Percentiles rank a stretch among this genome's conserved stretches.
Evolutionary conservation across 140 eudicot species (phyloP).

Genomic region (Flaveria floridana): DNA sequence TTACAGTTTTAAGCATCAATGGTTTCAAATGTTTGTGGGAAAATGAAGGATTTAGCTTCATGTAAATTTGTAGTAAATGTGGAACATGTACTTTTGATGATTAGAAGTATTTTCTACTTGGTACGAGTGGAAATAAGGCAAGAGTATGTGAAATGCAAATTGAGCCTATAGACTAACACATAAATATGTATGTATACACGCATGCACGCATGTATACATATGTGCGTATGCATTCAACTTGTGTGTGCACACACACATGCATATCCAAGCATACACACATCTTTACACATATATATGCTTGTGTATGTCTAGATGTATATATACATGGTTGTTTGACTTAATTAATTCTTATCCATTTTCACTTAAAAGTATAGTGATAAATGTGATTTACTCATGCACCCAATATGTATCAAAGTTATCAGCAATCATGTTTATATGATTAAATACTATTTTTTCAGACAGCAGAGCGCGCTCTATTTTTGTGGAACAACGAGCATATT

Average conservation of each 20-base stretch:
- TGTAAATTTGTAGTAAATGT: not conserved
- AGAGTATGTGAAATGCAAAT: not conserved
- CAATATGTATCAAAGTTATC: not conserved
- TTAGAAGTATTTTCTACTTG: not conserved
- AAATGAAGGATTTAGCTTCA: not conserved
- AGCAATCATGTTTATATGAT: not conserved
- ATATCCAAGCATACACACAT: not conserved
- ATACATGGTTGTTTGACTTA: not conserved
- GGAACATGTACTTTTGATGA: not conserved
- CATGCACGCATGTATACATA: not conserved
- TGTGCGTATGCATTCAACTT: not conserved
- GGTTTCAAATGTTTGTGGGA: not conserved
- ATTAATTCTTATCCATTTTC: not conserved
- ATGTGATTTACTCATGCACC: not conserved
- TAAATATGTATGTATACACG: not conserved
- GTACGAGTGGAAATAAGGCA: not conserved
- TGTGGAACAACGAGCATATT: conserved; percentile 53
- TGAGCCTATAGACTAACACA: too few species aligned
- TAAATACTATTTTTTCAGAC: conserved; percentile 29
- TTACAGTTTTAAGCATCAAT: not conserved
- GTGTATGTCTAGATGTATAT: not conserved
- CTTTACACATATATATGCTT: not conserved
- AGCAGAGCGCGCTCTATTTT: conserved; percentile 47
- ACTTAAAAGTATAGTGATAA: not conserved
- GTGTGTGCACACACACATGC: not conserved